These are phyloP conservation scores for Melanomma pulvis-pyrius DNA, from an alignment of 495 filamentous ascomycete genomes.

Conservation along the genomic window DNA sequence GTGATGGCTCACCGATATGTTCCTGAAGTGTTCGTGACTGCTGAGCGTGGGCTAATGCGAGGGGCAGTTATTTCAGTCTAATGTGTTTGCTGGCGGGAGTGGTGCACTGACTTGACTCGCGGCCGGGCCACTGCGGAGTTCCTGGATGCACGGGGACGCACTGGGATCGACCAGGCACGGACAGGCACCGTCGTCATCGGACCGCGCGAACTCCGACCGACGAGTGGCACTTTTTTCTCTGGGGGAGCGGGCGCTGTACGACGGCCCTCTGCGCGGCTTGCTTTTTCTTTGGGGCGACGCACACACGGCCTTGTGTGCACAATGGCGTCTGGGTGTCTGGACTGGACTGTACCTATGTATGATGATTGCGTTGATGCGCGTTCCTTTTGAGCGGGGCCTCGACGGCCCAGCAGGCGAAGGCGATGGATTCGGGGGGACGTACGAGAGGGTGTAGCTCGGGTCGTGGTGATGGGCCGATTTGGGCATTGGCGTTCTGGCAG, in stretches of 20 bases:
- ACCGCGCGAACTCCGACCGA: background rate
- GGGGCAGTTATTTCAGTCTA: slow-evolving; percentile 38
- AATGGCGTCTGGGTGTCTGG: no score
- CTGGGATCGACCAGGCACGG: slow-evolving; percentile 7
- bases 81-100: slow-evolving; percentile 37
- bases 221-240: background rate
- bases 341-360: background rate
- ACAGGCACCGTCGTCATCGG: slow-evolving; percentile 2
- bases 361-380: background rate
- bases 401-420: background rate
- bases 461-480: background rate
- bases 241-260: background rate
- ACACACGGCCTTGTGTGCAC: no score
- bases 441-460: background rate
- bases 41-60: slow-evolving; percentile 31
- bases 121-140: background rate
- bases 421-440: background rate
- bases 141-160: slow-evolving; percentile 6
- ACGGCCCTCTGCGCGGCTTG: background rate
- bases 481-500: slow-evolving; percentile 1
- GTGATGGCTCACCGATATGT: background rate
- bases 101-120: slow-evolving; percentile 9
- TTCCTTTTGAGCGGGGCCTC: background rate
- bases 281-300: background rate
- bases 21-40: slow-evolving; percentile 6